These are phyloP conservation scores for Solanum pimpinellifolium DNA, from an alignment of 257 asterid species.

Conservation along the genomic window DNA sequence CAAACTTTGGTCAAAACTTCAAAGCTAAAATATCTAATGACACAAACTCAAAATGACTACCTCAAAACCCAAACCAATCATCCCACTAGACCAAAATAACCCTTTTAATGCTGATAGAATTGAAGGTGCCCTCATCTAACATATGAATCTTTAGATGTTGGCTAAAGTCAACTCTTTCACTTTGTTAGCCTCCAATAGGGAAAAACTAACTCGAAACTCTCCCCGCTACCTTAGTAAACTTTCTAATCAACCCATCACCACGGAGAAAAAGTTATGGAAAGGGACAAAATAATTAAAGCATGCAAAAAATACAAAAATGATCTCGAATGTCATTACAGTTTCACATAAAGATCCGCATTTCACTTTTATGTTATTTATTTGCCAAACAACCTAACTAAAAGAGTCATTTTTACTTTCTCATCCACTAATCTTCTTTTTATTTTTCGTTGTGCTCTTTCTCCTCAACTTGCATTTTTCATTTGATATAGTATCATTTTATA, in stretches of 20 bases:
- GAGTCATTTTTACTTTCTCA: neutral
- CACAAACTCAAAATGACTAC: neutral
- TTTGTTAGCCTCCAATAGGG: neutral
- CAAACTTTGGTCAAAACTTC: too few relatives aligned
- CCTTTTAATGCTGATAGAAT: neutral
- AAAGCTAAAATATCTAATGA: too few relatives aligned
- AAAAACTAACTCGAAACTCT: neutral
- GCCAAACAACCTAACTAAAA: neutral
- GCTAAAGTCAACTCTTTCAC: neutral
- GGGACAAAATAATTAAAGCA: neutral
- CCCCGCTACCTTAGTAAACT: neutral
- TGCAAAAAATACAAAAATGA: neutral
- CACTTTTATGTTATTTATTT: neutral
- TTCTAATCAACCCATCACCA: neutral
- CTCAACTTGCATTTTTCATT: neutral
- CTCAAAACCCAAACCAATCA: neutral
- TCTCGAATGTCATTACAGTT: neutral
- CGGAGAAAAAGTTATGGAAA: neutral
- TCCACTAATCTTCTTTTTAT: neutral
- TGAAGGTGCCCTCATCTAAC: neutral
- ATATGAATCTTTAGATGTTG: neutral
- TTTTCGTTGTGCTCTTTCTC: neutral
- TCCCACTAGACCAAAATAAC: neutral
- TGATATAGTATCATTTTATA: neutral
- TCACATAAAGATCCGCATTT: conserved; percentile 5